These are phyloP conservation scores for Pichia eremophila DNA, from an alignment of 805 yeast genomes.

Conservation along the genomic window DNA sequence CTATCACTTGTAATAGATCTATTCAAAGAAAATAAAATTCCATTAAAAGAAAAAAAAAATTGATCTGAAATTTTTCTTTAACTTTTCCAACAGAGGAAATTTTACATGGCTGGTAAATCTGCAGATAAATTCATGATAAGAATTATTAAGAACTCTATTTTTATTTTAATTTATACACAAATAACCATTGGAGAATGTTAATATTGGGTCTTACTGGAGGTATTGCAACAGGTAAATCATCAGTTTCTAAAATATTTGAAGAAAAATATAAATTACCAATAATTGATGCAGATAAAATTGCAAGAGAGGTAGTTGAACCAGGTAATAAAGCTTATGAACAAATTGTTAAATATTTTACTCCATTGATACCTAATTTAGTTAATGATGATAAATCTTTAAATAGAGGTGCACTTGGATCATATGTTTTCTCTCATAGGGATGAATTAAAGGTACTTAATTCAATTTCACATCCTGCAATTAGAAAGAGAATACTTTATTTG, in stretches of 20 bases:
- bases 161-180: too few relatives aligned
- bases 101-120: too few relatives aligned
- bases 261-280: conserved; percentile 46
- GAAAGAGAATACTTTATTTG: conserved; percentile 51
- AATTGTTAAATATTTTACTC: conserved; percentile 52
- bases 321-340: conserved; percentile 60
- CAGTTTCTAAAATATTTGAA: conserved; percentile 57
- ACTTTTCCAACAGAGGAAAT: too few relatives aligned
- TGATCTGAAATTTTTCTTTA: too few relatives aligned
- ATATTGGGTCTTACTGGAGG: conserved; percentile 96
- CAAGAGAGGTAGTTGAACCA: conserved; percentile 77
- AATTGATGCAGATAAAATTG: conserved; percentile 87
- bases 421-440: conserved; percentile 55
- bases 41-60: too few relatives aligned
- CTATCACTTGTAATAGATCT: too few relatives aligned
- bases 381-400: conserved; percentile 46
- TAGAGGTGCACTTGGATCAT: conserved; percentile 64
- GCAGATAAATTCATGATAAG: too few relatives aligned
- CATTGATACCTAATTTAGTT: conserved; percentile 42
- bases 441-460: conserved; percentile 54
- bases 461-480: conserved; percentile 84
- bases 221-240: conserved; percentile 93
- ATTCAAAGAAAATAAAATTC: too few relatives aligned
- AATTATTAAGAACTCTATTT: too few relatives aligned
- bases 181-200: conserved; percentile 43